Conservation (phyloP, 345 rosid genomes). For the Diplotaxis tenuifolia region DNA sequence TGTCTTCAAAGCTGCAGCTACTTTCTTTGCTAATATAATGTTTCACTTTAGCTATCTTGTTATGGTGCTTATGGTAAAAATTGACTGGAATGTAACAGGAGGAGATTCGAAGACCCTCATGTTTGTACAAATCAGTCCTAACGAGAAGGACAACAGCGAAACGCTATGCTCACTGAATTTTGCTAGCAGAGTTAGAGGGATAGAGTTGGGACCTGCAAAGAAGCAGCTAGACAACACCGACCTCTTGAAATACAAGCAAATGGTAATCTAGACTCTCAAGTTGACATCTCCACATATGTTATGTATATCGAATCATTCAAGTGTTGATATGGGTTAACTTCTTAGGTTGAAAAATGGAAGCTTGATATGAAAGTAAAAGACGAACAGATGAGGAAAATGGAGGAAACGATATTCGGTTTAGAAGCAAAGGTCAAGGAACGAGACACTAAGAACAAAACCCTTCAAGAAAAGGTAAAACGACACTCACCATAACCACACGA, state of each 20-base stretch:
- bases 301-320: slow-evolving; percentile 5
- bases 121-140: slow-evolving; percentile 97
- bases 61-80: slow-evolving; percentile 3
- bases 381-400: slow-evolving; percentile 79
- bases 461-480: slow-evolving; percentile 77
- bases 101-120: slow-evolving; percentile 96
- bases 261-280: slow-evolving; percentile 45
- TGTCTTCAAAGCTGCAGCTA: neutral
- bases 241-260: slow-evolving; percentile 75
- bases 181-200: slow-evolving; percentile 94
- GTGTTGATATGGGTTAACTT: neutral
- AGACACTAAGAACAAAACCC: slow-evolving; percentile 65
- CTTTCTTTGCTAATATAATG: neutral
- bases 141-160: slow-evolving; percentile 74
- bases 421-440: slow-evolving; percentile 77
- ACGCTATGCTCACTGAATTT: slow-evolving; percentile 90
- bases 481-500: slow-evolving; percentile 1
- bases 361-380: slow-evolving; percentile 89
- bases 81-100: slow-evolving; percentile 48
- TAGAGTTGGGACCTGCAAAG: slow-evolving; percentile 91
- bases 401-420: slow-evolving; percentile 63
- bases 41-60: neutral
- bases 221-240: slow-evolving; percentile 79
- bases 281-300: neutral
- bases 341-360: slow-evolving; percentile 74